phyloP scores from a whole-genome alignment of 345 rosid genomes.

The Physaria fendleri region DNA sequence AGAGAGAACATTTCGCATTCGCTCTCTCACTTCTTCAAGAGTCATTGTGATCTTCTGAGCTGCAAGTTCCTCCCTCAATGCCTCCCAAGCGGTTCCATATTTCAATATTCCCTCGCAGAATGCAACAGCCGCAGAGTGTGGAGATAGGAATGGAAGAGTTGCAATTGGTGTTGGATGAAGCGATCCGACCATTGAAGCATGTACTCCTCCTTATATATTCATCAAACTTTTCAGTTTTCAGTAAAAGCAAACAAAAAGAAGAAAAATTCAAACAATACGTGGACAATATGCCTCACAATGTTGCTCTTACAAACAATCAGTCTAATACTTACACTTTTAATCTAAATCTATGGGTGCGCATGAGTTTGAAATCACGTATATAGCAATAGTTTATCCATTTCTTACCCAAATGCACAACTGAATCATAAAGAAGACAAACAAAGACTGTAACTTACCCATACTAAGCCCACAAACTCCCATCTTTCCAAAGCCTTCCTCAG shows the following conservation, averaged over 20 bases:
- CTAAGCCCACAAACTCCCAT: conserved; percentile 96
- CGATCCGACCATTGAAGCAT: conserved; percentile 99
- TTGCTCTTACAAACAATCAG: neutral
- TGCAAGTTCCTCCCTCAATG: conserved; percentile 84
- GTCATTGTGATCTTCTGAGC: conserved; percentile 64
- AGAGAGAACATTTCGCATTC: conserved; percentile 87
- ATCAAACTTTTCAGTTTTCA: neutral
- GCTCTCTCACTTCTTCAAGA: conserved; percentile 86
- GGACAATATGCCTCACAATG: neutral
- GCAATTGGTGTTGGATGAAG: conserved; percentile 96
- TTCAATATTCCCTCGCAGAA: conserved; percentile 94
- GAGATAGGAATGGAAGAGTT: conserved; percentile 93
- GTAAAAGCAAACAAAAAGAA: conserved; percentile 18
- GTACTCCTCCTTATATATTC: conserved; percentile 72
- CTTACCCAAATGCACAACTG: neutral
- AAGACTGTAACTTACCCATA: conserved; percentile 79
- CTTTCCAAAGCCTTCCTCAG: conserved; percentile 87
- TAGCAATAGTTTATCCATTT: neutral
- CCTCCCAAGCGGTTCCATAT: conserved; percentile 99
- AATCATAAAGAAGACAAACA: neutral
- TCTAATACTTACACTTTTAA: neutral
- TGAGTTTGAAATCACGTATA: neutral
- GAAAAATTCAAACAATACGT: neutral
- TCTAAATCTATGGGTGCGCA: neutral
- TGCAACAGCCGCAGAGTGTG: conserved; percentile 98